Evolutionary conservation across 2,329 filamentous ascomycete species (phyloP), one percentile per base, ranked within the genome.

Genomic region (Epichloe gansuensis): DNA sequence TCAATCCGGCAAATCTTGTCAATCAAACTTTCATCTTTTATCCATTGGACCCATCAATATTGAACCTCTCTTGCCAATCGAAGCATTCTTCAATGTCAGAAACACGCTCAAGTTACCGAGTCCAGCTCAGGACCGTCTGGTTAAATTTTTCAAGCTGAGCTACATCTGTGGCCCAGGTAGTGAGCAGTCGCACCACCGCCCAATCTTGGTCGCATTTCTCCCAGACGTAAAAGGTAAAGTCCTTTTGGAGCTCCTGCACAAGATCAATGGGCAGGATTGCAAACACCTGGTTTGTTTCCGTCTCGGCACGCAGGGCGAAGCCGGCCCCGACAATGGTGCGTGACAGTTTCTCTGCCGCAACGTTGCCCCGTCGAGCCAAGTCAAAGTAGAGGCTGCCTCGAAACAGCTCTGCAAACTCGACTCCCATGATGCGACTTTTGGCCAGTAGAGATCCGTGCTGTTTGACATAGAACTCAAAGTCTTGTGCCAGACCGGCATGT

Each of bases 211-310:
- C 67, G 25, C 63, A 60, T 52, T 68, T 67, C 39, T 77, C 72
- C 75, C 74, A 76, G 0, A 71, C 66, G 55, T 76, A 75, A 50
- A 77, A 77, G 1, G 61, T 58, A 52, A 74, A 77, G 5, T 64
- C 58, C 43, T 71, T 66, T 54, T 75, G 69, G 38, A 77, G 56
- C 23, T 57, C 59, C 2, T 65, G 59, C 23, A 75, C 66, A 38
- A 75, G 48, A 0, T 56, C 57, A 12, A 68, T 39, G 0, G 73
- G 73, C 3, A 77, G 56, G 2, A 70, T 63, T 0, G 72, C 72
- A 63, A 77, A 77, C 2, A 77, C 74, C 57, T 77, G 74, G 50
- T 77, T 77, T 8, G 74, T 77, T 60, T 75, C 70, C 1, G 74
- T 76, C 21, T 66, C 66, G 0, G 72, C 73, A 15, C 64, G 65